Evolutionary conservation across 257 asterid genomes (phyloP), one percentile per base, ranked within the genome.

Genomic region (Gentiana straminea): DNA sequence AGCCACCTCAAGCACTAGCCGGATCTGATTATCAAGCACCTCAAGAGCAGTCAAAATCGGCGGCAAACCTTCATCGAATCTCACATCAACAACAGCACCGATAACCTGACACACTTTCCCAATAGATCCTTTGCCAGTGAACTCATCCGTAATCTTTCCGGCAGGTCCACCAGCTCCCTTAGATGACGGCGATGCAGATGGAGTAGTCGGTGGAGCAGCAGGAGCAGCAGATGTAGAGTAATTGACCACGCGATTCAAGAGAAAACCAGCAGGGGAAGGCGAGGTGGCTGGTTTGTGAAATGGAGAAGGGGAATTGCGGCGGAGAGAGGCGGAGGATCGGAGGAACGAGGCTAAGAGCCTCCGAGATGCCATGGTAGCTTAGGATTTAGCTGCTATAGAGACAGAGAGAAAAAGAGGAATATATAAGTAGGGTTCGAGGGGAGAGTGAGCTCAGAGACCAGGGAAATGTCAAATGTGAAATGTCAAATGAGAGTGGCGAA

Each of bases 1-100:
- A 0, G 59, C 59, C 49, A 55, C 59, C 59, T 55, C 59, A 35
- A 55, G 39, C 9, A 55, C 59, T 4, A 55, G 39, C 13, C 59
- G 38, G 45, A 55, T 8, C 35, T 37, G 39, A 9, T 55, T 37
- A 13, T 38, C 59, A 8, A 9, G 2, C 59, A 55, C 59, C 44
- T 55, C 59, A 3, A 55, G 47, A 4, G 59, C 59, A 7, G 48
- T 55, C 59, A 55, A 34, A 8, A 55, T 55, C 0, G 59, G 59
- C 4, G 59, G 59, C 35, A 55, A 13, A 24, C 59, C 59, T 12
- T 55, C 59, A 13, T 55, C 13, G 47, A 35, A 36, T n/a, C 48
- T 37, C 13, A 38, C 59, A 36, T 52, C 57, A 36, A 52, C 57
- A 7, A 52, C 57, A 33, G 57, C 57, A 1, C 57, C 57, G n/a